Evolutionary conservation across 352 stramenopile species (phyloP).

Genomic region (Globisporangium canariense): DNA sequence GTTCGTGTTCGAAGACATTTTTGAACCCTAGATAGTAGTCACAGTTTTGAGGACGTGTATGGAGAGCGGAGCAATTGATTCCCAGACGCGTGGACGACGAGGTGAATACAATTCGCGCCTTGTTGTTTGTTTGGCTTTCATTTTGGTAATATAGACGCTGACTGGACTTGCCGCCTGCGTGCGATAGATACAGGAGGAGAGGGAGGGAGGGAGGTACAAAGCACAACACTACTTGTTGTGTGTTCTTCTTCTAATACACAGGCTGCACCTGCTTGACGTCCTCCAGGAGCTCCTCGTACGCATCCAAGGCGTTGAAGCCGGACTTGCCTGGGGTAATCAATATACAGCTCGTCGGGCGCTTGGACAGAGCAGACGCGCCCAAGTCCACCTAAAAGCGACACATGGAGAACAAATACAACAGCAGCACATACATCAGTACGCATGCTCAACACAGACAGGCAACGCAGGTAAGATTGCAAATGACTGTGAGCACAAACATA

Average conservation of each 20-base stretch:
- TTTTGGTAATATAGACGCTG: slow-evolving; percentile 14
- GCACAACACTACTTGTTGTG: slow-evolving; percentile 20
- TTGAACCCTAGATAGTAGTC: slow-evolving; percentile 19
- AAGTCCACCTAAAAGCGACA: slow-evolving; percentile 73
- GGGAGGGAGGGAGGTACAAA: slow-evolving; percentile 7
- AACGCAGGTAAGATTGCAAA: not conserved
- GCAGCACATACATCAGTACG: not conserved
- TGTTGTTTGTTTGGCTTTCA: slow-evolving; percentile 12
- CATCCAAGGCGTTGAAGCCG: slow-evolving; percentile 86
- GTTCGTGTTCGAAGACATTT: slow-evolving; percentile 61
- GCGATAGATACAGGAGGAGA: slow-evolving; percentile 24
- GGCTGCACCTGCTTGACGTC: slow-evolving; percentile 88
- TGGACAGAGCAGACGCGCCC: slow-evolving; percentile 95
- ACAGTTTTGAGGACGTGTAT: not conserved
- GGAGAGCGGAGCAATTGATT: not conserved
- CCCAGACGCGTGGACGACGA: not conserved
- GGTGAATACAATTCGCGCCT: not conserved
- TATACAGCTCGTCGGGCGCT: slow-evolving; percentile 98
- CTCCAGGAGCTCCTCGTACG: slow-evolving; percentile 88
- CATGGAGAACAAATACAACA: slow-evolving; percentile 17
- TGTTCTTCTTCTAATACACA: slow-evolving; percentile 59
- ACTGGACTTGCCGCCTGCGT: slow-evolving; percentile 10
- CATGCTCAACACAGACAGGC: not conserved
- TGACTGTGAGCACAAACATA: slow-evolving; percentile 28
- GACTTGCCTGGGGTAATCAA: slow-evolving; percentile 93